A percentile compares a stretch with the other conserved stretches of the same genome.
Conservation (phyloP, 495 filamentous ascomycete species). For the Lasiosphaeriaceae sp. region DNA sequence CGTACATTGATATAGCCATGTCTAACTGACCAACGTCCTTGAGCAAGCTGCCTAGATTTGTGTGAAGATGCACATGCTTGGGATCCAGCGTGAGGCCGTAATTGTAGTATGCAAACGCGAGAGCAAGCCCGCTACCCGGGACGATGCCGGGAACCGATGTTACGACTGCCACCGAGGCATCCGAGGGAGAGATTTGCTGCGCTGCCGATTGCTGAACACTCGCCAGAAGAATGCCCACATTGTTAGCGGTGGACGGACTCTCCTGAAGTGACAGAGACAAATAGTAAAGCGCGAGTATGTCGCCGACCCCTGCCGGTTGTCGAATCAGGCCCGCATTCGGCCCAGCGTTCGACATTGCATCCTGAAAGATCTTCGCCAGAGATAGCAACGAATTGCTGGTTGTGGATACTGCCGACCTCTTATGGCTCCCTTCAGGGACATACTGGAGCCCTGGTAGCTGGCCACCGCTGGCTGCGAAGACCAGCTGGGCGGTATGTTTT, state of each 20-base stretch:
- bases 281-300: conserved; percentile 95
- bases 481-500: conserved; percentile 75
- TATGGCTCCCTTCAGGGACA: conserved; percentile 66
- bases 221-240: conserved; percentile 93
- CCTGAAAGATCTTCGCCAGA: conserved; percentile 96
- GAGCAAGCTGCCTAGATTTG: conserved; percentile 89
- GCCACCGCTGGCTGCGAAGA: conserved; percentile 69
- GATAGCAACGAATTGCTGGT: conserved; percentile 95
- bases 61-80: conserved; percentile 95
- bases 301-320: conserved; percentile 71
- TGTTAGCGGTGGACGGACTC: conserved; percentile 96
- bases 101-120: conserved; percentile 91
- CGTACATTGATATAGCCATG: conserved; percentile 95
- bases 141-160: conserved; percentile 72
- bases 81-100: conserved; percentile 84
- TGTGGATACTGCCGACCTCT: conserved; percentile 81
- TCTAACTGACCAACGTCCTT: conserved; percentile 95
- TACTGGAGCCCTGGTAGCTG: conserved; percentile 79
- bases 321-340: conserved; percentile 54
- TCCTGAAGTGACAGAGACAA: conserved; percentile 91
- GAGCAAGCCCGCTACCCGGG: conserved; percentile 79
- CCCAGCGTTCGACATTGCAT: conserved; percentile 85
- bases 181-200: conserved; percentile 26
- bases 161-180: conserved; percentile 19
- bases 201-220: conserved; percentile 78